phyloP scores from a whole-genome alignment of 805 yeast species.

The Crinitomyces ghanaensis region DNA sequence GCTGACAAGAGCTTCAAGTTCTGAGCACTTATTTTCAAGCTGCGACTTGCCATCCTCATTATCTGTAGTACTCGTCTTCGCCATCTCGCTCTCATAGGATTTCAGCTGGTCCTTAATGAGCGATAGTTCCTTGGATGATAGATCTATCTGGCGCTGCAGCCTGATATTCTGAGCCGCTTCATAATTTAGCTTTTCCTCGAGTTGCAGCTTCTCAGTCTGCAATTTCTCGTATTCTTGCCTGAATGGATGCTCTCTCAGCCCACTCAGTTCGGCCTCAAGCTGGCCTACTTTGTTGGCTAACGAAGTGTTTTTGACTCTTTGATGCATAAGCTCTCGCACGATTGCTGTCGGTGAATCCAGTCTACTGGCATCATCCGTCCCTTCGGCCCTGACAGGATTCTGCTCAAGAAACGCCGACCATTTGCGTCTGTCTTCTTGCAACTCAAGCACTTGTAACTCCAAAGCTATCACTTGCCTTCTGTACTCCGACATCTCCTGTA shows the following conservation, averaged over 20 bases:
- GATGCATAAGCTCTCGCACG: slow-evolving; percentile 27
- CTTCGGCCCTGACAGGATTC: too few species aligned
- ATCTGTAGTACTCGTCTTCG: slow-evolving; percentile 12
- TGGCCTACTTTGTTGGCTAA: slow-evolving; percentile 24
- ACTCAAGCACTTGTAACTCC: slow-evolving; percentile 38
- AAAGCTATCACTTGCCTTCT: slow-evolving; percentile 37
- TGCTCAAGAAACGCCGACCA: slow-evolving; percentile 34
- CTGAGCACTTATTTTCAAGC: too few species aligned
- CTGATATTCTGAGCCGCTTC: slow-evolving; percentile 29
- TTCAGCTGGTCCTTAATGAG: slow-evolving; percentile 47
- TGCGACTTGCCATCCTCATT: slow-evolving; percentile 19
- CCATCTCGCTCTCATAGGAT: slow-evolving; percentile 31
- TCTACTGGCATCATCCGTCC: too few species aligned
- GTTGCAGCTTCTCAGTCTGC: slow-evolving; percentile 20
- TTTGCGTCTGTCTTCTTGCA: slow-evolving; percentile 37
- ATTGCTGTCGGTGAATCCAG: slow-evolving; percentile 33
- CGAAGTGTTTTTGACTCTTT: slow-evolving; percentile 21
- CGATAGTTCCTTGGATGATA: slow-evolving; percentile 48
- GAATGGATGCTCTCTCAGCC: slow-evolving; percentile 20
- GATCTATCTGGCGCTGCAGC: slow-evolving; percentile 38
- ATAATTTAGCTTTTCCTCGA: slow-evolving; percentile 29
- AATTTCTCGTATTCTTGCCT: slow-evolving; percentile 19
- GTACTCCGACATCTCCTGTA: slow-evolving; percentile 30
- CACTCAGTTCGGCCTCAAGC: slow-evolving; percentile 22
- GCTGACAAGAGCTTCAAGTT: slow-evolving; percentile 39